Percentiles rank a stretch among this genome's conserved stretches.
Evolutionary conservation across 1,139 yeast species (phyloP).

Genomic region (Suhomyces panamericanus): DNA sequence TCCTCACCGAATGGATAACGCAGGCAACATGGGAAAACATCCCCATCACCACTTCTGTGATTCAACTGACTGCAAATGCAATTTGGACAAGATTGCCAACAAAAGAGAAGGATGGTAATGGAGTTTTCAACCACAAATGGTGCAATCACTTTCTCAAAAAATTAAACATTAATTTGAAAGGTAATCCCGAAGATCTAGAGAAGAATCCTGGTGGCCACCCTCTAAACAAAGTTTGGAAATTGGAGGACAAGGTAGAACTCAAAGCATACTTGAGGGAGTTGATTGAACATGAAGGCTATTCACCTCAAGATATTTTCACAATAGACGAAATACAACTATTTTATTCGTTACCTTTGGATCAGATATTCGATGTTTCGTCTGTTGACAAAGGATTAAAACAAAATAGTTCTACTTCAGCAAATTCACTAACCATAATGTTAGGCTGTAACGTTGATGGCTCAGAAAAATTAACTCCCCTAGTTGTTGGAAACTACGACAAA

Average conservation of each 20-base stretch:
- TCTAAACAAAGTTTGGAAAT: conserved; percentile 60
- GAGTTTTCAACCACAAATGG: conserved; percentile 67
- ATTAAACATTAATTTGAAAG: conserved; percentile 53
- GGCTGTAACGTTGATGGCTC: conserved; percentile 65
- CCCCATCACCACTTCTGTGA: conserved; percentile 63
- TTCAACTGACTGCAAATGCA: conserved; percentile 63
- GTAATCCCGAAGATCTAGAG: conserved; percentile 44
- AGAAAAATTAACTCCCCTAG: conserved; percentile 59
- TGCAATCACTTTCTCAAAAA: conserved; percentile 57
- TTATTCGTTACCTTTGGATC: conserved; percentile 62
- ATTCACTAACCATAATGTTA: conserved; percentile 59
- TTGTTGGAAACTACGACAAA: conserved; percentile 61
- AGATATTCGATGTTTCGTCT: conserved; percentile 50
- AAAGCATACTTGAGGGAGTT: conserved; percentile 37
- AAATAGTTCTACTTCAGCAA: conserved; percentile 47
- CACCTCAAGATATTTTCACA: conserved; percentile 57
- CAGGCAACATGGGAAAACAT: conserved; percentile 68
- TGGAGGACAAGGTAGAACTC: conserved; percentile 54
- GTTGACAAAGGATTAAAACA: conserved; percentile 49
- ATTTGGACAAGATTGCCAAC: conserved; percentile 63
- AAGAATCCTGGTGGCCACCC: conserved; percentile 34
- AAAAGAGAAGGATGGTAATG: conserved; percentile 58
- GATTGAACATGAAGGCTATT: conserved; percentile 35
- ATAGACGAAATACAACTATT: conserved; percentile 63
- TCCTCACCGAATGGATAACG: conserved; percentile 66